Conservation (phyloP, 805 yeast species). For the Metschnikowia sp. region DNA sequence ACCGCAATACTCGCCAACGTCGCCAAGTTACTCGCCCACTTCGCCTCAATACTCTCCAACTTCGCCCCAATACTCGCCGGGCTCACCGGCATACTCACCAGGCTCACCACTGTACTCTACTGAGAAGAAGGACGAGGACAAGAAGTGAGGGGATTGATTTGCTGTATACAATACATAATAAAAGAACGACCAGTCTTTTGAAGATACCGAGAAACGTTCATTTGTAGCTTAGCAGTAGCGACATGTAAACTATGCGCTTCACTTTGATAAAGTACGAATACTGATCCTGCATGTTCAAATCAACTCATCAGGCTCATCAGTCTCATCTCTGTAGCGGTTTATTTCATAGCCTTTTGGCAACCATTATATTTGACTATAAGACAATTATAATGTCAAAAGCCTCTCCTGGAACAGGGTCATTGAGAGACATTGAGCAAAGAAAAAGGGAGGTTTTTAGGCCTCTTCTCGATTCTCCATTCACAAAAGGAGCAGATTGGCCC, state of each 20-base stretch:
- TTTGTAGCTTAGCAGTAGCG: too few relatives aligned
- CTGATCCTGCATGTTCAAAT: too few relatives aligned
- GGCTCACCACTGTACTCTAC: constrained; percentile 11
- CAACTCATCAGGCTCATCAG: too few relatives aligned
- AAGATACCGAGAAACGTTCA: too few relatives aligned
- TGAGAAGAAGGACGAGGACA: constrained; percentile 17
- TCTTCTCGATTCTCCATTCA: constrained; percentile 59
- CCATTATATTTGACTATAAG: too few relatives aligned
- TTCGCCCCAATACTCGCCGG: constrained; percentile 54
- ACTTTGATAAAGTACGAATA: too few relatives aligned
- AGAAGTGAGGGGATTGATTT: constrained; percentile 9
- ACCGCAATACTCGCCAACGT: constrained; percentile 39
- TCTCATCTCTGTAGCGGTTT: too few relatives aligned
- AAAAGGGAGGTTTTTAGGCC: constrained; percentile 62
- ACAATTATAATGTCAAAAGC: constrained; percentile 2
- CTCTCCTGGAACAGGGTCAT: constrained; percentile 26
- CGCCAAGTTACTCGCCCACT: constrained; percentile 26
- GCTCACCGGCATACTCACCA: constrained; percentile 47
- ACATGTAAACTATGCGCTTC: too few relatives aligned
- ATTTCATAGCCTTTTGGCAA: too few relatives aligned
- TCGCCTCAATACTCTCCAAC: constrained; percentile 25
- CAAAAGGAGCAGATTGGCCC: constrained; percentile 31
- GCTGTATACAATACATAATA: constrained; percentile 7
- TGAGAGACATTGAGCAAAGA: constrained; percentile 49
- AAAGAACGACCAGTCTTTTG: background rate